Evolutionary conservation across 164 flowering plant species (phyloP).

Genomic region (Dillenia turbinata): DNA sequence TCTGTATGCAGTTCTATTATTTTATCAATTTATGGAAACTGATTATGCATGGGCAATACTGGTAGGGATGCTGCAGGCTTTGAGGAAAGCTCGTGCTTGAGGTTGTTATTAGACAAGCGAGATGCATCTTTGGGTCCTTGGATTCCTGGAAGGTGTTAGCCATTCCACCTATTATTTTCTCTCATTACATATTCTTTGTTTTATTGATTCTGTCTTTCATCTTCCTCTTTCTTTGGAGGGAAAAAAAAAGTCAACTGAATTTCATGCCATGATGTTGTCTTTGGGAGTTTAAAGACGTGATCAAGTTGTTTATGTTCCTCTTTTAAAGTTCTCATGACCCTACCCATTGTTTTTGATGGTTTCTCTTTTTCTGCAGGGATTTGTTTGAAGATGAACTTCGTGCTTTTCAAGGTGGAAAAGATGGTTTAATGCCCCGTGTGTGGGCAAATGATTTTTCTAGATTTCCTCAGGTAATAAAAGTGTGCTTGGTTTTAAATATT

Average conservation of each 20-base stretch:
- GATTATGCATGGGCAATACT: slow-evolving; percentile 4
- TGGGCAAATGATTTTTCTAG: slow-evolving; percentile 82
- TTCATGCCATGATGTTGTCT: no score
- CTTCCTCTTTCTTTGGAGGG: no score
- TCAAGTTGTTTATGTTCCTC: neutral
- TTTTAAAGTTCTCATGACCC: no score
- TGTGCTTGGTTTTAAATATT: slow-evolving; percentile 4
- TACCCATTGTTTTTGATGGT: neutral
- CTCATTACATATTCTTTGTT: neutral
- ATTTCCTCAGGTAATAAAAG: slow-evolving; percentile 76
- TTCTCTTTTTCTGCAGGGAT: slow-evolving; percentile 43
- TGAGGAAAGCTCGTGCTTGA: slow-evolving; percentile 91
- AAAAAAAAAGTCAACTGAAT: no score
- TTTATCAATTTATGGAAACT: neutral
- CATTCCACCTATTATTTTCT: neutral
- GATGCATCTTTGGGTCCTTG: slow-evolving; percentile 99
- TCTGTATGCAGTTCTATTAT: neutral
- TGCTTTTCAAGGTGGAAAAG: slow-evolving; percentile 93
- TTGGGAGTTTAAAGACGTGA: neutral
- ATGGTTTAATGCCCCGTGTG: slow-evolving; percentile 81
- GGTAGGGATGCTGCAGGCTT: slow-evolving; percentile 70
- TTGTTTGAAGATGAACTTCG: slow-evolving; percentile 99
- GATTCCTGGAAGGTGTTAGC: slow-evolving; percentile 87
- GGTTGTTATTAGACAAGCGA: slow-evolving; percentile 79
- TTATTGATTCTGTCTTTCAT: neutral